Percentiles rank a stretch among this genome's conserved stretches.
phyloP scores from a whole-genome alignment of 2,329 filamentous ascomycete species.

The Ophiostoma populinum region DNA sequence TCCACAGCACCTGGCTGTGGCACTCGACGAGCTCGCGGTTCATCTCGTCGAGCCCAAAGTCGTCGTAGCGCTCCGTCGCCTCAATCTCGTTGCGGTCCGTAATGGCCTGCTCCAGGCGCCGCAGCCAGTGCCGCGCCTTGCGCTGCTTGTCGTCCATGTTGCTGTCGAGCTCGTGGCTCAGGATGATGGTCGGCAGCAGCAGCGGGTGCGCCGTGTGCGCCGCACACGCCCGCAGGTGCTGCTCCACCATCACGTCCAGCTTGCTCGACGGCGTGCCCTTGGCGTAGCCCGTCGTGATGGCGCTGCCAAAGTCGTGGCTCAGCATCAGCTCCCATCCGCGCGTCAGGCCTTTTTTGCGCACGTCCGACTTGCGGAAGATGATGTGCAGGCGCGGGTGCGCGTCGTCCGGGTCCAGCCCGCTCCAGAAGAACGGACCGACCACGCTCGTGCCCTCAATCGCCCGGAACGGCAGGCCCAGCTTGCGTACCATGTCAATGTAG shows the following conservation, averaged over 20 bases:
- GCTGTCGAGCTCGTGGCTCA: constrained; percentile 38
- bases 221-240: constrained; percentile 31
- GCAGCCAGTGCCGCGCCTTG: constrained; percentile 43
- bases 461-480: constrained; percentile 34
- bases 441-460: constrained; percentile 40
- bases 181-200: constrained; percentile 39
- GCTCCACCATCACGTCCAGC: constrained; percentile 26
- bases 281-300: constrained; percentile 41
- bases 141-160: constrained; percentile 44
- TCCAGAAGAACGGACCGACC: constrained; percentile 49
- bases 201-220: constrained; percentile 37
- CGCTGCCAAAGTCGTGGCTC: constrained; percentile 35
- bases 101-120: constrained; percentile 42
- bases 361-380: constrained; percentile 48
- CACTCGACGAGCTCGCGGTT: constrained; percentile 47
- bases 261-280: constrained; percentile 44
- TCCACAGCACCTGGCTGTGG: constrained; percentile 21
- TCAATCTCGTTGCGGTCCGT: constrained; percentile 43
- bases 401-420: constrained; percentile 36
- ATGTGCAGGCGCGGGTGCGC: constrained; percentile 41
- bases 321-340: constrained; percentile 49
- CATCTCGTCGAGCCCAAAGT: constrained; percentile 40
- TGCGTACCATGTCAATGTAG: constrained; percentile 39
- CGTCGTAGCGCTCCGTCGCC: constrained; percentile 33
- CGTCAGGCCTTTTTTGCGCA: constrained; percentile 45